phyloP scores from a whole-genome alignment of 257 asterid genomes.

The Solanum commersonii region DNA sequence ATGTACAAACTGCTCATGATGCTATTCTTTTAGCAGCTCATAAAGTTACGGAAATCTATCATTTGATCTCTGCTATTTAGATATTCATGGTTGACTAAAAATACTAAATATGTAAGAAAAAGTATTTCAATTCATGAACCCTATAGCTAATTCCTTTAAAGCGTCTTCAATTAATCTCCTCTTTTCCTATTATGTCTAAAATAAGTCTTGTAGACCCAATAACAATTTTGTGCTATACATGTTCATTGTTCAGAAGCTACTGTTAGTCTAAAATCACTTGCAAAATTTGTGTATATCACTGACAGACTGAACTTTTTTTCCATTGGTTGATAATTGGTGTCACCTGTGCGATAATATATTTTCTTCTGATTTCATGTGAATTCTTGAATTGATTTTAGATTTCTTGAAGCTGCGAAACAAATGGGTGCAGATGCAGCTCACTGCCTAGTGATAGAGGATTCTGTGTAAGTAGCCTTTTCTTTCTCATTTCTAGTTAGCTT shows the following conservation, averaged over 20 bases:
- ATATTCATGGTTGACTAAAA: not conserved
- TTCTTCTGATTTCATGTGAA: too few relatives aligned
- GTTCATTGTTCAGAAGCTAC: not conserved
- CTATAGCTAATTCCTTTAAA: not conserved
- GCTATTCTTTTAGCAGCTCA: not conserved
- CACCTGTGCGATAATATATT: not conserved
- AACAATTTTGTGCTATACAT: not conserved
- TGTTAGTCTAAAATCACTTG: not conserved
- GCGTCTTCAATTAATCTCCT: not conserved
- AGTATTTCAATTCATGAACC: not conserved
- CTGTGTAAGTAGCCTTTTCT: constrained; percentile 41
- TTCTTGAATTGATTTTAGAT: too few relatives aligned
- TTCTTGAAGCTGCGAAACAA: too few relatives aligned
- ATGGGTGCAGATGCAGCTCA: too few relatives aligned
- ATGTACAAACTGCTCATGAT: not conserved
- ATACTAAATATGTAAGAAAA: not conserved
- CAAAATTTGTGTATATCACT: not conserved
- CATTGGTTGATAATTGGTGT: not conserved
- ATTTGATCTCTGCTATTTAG: not conserved
- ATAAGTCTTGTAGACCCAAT: not conserved
- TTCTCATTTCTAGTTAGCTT: not conserved
- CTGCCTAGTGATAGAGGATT: constrained; percentile 7
- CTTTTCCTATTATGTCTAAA: not conserved
- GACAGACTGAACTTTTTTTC: not conserved
- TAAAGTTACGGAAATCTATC: not conserved